phyloP scores from a whole-genome alignment of 306 rosid genomes.

The Rosa multiflora region DNA sequence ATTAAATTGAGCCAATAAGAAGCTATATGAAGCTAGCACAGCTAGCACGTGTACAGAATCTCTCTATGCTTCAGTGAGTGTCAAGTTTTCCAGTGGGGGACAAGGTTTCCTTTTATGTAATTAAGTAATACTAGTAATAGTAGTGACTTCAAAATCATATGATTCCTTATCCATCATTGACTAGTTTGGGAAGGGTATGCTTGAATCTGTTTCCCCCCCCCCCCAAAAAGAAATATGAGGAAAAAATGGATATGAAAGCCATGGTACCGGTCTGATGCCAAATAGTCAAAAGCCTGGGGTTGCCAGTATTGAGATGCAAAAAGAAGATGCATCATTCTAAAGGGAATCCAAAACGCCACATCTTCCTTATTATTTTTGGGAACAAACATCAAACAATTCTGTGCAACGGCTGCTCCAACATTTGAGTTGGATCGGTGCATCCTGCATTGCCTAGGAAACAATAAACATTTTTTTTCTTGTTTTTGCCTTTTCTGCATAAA shows the following conservation, averaged over 20 bases:
- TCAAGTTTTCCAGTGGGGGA: not conserved
- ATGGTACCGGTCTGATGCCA: not conserved
- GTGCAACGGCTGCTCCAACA: not conserved
- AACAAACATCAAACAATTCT: not conserved
- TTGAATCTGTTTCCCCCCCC: slow-evolving; percentile 13
- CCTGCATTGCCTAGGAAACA: not conserved
- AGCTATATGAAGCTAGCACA: not conserved
- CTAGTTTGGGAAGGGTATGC: not conserved
- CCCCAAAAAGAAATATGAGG: not conserved
- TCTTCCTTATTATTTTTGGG: not conserved
- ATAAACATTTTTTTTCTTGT: not conserved
- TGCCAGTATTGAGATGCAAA: not conserved
- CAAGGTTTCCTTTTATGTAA: not conserved
- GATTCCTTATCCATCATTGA: not conserved
- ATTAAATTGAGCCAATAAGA: not conserved
- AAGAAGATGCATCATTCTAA: not conserved
- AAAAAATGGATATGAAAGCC: not conserved
- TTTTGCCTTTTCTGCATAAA: not conserved
- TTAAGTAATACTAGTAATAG: not conserved
- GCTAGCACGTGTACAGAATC: not conserved
- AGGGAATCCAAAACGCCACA: not conserved
- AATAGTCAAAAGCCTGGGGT: not conserved
- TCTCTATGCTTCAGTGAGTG: not conserved
- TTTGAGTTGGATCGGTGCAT: not conserved
- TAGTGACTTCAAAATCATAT: not conserved